Percentiles rank a stretch among this genome's conserved stretches.
phyloP scores from a whole-genome alignment of 352 stramenopile genomes.

The Phytophthora pisi region DNA sequence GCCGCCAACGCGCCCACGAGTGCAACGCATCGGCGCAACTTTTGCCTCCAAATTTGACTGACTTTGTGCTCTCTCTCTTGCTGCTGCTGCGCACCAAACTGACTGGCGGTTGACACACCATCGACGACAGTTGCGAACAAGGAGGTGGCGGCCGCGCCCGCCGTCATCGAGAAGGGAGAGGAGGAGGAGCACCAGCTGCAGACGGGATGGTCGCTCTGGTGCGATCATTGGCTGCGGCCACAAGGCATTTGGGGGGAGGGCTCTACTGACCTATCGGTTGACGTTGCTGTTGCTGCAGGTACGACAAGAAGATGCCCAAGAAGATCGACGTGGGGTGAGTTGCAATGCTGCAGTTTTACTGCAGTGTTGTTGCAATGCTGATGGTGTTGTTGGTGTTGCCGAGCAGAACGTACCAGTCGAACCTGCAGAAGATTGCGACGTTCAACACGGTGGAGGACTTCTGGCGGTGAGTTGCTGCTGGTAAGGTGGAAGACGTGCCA shows the following conservation, averaged over 20 bases:
- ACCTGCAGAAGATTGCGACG: constrained; percentile 88
- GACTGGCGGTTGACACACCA: constrained; percentile 7
- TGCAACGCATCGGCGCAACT: constrained; percentile 3
- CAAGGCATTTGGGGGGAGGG: too few species aligned
- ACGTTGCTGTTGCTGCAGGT: constrained; percentile 59
- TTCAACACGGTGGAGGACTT: constrained; percentile 94
- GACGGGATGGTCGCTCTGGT: constrained; percentile 91
- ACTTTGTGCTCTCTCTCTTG: constrained; percentile 13
- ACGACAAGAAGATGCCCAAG: constrained; percentile 94
- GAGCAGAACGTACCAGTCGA: constrained; percentile 40
- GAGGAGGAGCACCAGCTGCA: constrained; percentile 86
- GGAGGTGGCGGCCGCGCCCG: constrained; percentile 26
- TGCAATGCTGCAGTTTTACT: constrained; percentile 1
- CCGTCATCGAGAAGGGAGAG: constrained; percentile 35
- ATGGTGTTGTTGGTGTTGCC: constrained; percentile 1
- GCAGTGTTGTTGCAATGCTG: neutral
- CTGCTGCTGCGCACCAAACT: neutral
- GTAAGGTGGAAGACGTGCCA: neutral
- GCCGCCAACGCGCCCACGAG: neutral
- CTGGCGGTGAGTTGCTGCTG: constrained; percentile 70
- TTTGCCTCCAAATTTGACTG: constrained; percentile 3
- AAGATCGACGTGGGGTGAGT: constrained; percentile 88
- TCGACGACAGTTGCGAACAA: constrained; percentile 34
- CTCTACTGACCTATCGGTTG: neutral
- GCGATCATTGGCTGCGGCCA: constrained; percentile 12